Percentiles rank a stretch among this genome's conserved stretches.
Conservation (phyloP, 2,329 filamentous ascomycete species). For the Aspergillus sergii region DNA sequence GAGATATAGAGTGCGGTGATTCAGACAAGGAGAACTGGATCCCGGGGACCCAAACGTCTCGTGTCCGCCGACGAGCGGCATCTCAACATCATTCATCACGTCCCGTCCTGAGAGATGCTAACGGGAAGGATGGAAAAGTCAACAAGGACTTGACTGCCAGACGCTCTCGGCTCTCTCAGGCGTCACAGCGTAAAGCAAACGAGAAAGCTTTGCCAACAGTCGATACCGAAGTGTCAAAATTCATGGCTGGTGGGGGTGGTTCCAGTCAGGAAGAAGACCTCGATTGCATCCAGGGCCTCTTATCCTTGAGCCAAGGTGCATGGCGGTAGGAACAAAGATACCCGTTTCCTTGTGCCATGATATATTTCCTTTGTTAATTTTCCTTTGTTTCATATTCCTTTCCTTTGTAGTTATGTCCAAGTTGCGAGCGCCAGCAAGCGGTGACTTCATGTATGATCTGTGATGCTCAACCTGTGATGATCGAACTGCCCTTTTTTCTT, state of each 20-base stretch:
- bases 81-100: slow-evolving; percentile 34
- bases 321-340: slow-evolving; percentile 63
- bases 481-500: slow-evolving; percentile 16
- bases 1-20: slow-evolving; percentile 61
- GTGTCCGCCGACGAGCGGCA: slow-evolving; percentile 40
- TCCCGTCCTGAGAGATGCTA: slow-evolving; percentile 50
- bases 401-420: slow-evolving; percentile 25
- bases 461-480: slow-evolving; percentile 25
- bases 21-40: slow-evolving; percentile 96
- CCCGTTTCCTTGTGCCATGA: slow-evolving; percentile 12
- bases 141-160: slow-evolving; percentile 30
- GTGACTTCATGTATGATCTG: slow-evolving; percentile 29
- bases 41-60: slow-evolving; percentile 49
- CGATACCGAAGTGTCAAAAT: slow-evolving; percentile 69
- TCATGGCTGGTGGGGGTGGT: slow-evolving; percentile 63
- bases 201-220: slow-evolving; percentile 45
- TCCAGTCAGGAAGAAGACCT: slow-evolving; percentile 78
- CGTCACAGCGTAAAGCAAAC: slow-evolving; percentile 27
- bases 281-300: slow-evolving; percentile 84
- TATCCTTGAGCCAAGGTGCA: slow-evolving; percentile 89
- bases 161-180: slow-evolving; percentile 29
- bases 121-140: slow-evolving; percentile 26
- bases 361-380: slow-evolving; percentile 28
- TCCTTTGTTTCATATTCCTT: slow-evolving; percentile 26
- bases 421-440: slow-evolving; percentile 33